Evolutionary conservation across 164 flowering plant species (phyloP).

Genomic region (Vitis vinifera): DNA sequence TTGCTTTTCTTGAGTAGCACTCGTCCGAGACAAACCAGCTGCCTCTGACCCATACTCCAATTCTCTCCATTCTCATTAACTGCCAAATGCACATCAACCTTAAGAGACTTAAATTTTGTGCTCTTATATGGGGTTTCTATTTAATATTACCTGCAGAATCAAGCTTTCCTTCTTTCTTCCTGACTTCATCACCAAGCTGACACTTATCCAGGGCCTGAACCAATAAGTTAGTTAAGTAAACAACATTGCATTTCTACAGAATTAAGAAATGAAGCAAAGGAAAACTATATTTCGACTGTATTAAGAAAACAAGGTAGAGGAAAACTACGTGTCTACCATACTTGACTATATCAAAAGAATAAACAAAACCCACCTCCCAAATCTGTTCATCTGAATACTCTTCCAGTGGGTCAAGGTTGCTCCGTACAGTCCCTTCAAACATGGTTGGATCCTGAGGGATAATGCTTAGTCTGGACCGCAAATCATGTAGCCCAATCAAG

Average conservation of each 20-base stretch:
- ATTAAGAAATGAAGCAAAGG: too few species aligned
- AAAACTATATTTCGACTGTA: too few species aligned
- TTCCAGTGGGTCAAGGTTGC: conserved; percentile 77
- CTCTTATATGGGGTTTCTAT: too few species aligned
- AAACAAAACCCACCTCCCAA: conserved; percentile 61
- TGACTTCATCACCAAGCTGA: conserved; percentile 78
- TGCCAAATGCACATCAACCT: conserved; percentile 19
- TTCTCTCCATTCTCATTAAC: conserved; percentile 89
- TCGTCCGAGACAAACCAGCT: conserved; percentile 79
- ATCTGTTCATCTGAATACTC: conserved; percentile 74
- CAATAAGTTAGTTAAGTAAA: neutral
- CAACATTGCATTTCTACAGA: too few species aligned
- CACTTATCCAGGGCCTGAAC: conserved; percentile 74
- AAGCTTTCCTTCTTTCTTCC: conserved; percentile 65
- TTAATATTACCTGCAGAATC: conserved; percentile 57
- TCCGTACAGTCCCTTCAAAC: conserved; percentile 83
- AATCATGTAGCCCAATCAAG: conserved; percentile 73
- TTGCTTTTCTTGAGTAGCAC: conserved; percentile 80
- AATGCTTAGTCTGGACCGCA: conserved; percentile 70
- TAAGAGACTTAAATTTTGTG: too few species aligned
- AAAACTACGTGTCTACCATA: too few species aligned
- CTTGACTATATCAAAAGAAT: neutral
- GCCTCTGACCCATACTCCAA: conserved; percentile 95
- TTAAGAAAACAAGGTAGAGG: too few species aligned
- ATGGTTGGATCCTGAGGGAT: conserved; percentile 92